Percentiles rank a stretch among this genome's conserved stretches.
Evolutionary conservation across 805 yeast genomes (phyloP).

Genomic region (Saccharomyces paradoxus): DNA sequence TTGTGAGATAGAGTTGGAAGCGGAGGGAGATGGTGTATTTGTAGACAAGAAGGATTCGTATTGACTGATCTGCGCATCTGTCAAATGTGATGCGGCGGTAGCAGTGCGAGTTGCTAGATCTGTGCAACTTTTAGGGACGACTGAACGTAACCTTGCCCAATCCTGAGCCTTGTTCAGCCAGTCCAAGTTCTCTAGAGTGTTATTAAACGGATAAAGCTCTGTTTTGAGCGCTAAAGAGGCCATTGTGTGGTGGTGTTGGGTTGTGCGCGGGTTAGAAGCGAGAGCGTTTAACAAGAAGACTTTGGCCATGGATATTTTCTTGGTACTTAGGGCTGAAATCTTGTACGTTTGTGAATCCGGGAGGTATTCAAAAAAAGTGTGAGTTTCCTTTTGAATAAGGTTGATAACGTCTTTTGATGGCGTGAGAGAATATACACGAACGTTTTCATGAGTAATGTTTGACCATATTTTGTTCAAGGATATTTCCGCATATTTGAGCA

Average conservation of each 20-base stretch:
- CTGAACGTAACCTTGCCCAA: conserved; percentile 22
- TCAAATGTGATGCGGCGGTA: not conserved
- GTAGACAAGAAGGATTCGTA: not conserved
- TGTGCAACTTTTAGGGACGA: conserved; percentile 3
- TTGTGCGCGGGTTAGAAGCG: not conserved
- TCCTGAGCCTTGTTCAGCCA: conserved; percentile 19
- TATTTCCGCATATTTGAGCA: conserved; percentile 24
- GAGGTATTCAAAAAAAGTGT: conserved; percentile 14
- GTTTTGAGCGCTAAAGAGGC: not conserved
- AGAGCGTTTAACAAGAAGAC: conserved; percentile 21
- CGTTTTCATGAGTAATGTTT: conserved; percentile 16
- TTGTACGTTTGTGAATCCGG: not conserved
- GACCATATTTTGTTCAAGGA: conserved; percentile 23
- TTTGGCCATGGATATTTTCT: conserved; percentile 20
- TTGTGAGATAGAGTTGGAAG: not conserved
- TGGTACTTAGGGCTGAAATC: conserved; percentile 25
- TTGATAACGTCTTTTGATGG: conserved; percentile 9
- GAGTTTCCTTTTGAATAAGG: conserved; percentile 18
- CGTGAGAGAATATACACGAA: conserved; percentile 4
- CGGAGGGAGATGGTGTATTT: not conserved
- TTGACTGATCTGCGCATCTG: not conserved
- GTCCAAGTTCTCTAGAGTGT: conserved; percentile 17
- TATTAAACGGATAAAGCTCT: conserved; percentile 16
- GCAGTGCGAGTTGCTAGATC: not conserved
- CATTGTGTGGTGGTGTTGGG: not conserved